Base-by-base conservation (phyloP, 345 rosid genomes). In the Brassica nigra region DNA sequence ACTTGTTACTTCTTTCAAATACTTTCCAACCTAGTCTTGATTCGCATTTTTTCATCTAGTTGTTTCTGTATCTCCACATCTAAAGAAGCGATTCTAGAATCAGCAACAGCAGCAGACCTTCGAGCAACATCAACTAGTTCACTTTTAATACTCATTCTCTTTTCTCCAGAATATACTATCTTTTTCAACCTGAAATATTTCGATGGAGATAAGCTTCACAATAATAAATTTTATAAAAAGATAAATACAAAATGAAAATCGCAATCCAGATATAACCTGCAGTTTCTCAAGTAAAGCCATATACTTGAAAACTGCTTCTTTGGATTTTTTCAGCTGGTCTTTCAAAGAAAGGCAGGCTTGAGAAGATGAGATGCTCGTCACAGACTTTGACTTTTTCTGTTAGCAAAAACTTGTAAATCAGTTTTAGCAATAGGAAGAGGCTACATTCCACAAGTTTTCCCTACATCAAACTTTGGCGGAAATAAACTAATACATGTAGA, bases 241-340 rank as follows among this genome's bases (percentile, higher is more conserved):
- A 76, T 47, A 67, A 27, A 70, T 42, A 57, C 16, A 65, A 84
- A 83, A 80, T 82, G 8, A 79, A 84, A 87, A 85, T 83, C 81
- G 81, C 85, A 82, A 86, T 68, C 88, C 88, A 83, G 88, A 85
- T 85, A 86, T 93, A 86, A 95, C 99, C 99, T 95, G 98, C 71
- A 93, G 90, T 89, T 89, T 95, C 90, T 91, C 93, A 37, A 83
- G 89, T 71, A 88, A 79, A 78, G 91, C 87, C 85, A 87, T 95
- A 87, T 88, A 92, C 57, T 78, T 81, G 52, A 73, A 44, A 82
- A 89, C 93, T 81, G 88, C 91, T 34, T 88, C 79, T 81, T 92
- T 96, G 80, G 93, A 87, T 74, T 84, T 91, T 77, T 84, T 91
- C 65, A 96, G 83, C 83, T 92, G 97, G 76, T 89, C 91, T 87